Base-by-base conservation (phyloP, 1,284 basidiomycete species). In the Hemileia vastatrix region DNA sequence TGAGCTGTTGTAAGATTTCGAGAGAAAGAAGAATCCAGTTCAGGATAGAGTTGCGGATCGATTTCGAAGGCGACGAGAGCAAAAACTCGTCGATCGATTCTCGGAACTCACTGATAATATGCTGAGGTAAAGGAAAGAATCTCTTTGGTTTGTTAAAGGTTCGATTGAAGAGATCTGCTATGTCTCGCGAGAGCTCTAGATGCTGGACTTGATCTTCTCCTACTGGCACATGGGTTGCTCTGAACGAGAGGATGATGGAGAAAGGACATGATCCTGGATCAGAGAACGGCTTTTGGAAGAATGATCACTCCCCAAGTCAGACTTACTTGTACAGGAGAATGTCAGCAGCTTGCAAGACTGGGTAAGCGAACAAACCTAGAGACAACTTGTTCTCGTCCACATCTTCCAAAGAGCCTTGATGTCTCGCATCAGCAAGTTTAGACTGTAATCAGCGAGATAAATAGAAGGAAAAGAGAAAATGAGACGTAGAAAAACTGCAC, bases 161-260 rank as follows among this genome's bases (percentile, higher is more conserved):
- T 4, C 84, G 80, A 72, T 96, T 96, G 78, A 93, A 95, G 6
- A 78, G 78, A 23, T 88, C 83, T 0, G 88, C 90, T 8, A 95
- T 77, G 71, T 94, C 90, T 36, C 90, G 82, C 24, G 83, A 81
- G 1, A 97, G 82, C 73, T 95, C 91, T 24, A 96, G 81, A 70
- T 96, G 93, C 77, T 96, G 93, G 40, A 84, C 83, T 75, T 96
- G 93, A 73, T 97, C 93, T 71, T 96, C 91, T 21, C 93, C 93
- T 1, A 96, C 92, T 0, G 93, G 93, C 0, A 97, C 88, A 74
- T 92, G 87, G 0, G 91, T 94, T 1, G 90, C 83, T 68, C 81
- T 83, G 76, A 95, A 95, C 1, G 85, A 79, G 8, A 96, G 79
- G 52, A 96, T 87, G 71, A n/a, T n/a, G n/a, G n/a, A n/a, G n/a